Evolutionary conservation across 176 grass and related monocot genomes (phyloP).

Genomic region (Oryza brachyantha): DNA sequence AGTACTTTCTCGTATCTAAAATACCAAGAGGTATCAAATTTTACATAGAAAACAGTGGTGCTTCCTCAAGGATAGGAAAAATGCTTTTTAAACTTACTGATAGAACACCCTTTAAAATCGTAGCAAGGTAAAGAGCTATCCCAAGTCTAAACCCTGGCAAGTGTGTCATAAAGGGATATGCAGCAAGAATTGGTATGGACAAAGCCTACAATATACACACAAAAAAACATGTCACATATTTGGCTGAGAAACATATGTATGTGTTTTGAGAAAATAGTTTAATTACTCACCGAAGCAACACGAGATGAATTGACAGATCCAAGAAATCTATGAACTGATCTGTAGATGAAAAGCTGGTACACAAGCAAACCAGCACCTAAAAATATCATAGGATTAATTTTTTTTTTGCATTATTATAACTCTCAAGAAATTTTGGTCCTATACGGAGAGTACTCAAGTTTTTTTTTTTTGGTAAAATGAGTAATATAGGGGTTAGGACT

Average conservation of each 20-base stretch:
- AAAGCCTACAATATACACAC: constrained; percentile 36
- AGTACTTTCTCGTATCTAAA: no score
- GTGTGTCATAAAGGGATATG: constrained; percentile 42
- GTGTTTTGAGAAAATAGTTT: neutral
- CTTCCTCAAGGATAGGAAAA: no score
- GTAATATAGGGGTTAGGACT: neutral
- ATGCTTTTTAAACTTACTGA: constrained; percentile 67
- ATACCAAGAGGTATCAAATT: no score
- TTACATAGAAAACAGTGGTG: no score
- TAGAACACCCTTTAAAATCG: constrained; percentile 51
- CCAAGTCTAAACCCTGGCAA: constrained; percentile 35
- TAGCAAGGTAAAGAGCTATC: constrained; percentile 42
- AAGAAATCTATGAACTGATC: constrained; percentile 37
- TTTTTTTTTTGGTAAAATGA: neutral
- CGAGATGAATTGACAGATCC: constrained; percentile 58
- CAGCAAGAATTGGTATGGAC: neutral
- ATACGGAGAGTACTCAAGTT: neutral
- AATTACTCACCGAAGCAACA: constrained; percentile 46
- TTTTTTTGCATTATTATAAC: neutral
- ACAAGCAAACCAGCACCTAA: constrained; percentile 62
- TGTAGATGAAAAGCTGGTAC: constrained; percentile 75
- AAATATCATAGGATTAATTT: neutral
- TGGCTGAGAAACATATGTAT: neutral
- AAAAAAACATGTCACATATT: neutral
- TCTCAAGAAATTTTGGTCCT: neutral